Evolutionary conservation across 345 rosid species (phyloP).

Genomic region (Linum lewisii): DNA sequence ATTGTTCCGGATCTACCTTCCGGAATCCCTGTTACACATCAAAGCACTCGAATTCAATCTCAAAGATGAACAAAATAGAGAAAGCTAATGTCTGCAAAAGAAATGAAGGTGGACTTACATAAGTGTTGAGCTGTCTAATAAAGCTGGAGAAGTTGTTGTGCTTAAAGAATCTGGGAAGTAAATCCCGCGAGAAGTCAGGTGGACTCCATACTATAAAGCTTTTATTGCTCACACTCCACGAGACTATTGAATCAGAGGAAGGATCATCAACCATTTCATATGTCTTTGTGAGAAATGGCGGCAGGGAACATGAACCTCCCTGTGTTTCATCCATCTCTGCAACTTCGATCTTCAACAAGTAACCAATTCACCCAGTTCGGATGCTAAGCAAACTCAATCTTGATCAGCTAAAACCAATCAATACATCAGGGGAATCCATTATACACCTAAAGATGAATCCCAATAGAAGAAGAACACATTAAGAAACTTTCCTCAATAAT

Average conservation of each 20-base stretch:
- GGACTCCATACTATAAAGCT: slow-evolving; percentile 84
- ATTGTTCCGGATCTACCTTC: slow-evolving; percentile 72
- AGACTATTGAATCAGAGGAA: slow-evolving; percentile 60
- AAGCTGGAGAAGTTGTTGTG: slow-evolving; percentile 94
- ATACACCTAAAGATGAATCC: neutral
- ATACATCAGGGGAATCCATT: neutral
- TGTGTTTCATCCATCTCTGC: slow-evolving; percentile 58
- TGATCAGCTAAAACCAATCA: neutral
- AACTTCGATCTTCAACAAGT: slow-evolving; percentile 3
- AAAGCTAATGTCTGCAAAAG: neutral
- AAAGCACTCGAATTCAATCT: slow-evolving; percentile 5
- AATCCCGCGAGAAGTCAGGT: slow-evolving; percentile 51
- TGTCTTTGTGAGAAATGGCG: slow-evolving; percentile 78
- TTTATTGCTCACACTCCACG: slow-evolving; percentile 58
- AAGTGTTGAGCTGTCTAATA: slow-evolving; percentile 93
- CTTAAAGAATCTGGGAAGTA: slow-evolving; percentile 84
- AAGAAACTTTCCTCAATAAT: neutral
- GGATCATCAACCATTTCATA: slow-evolving; percentile 91
- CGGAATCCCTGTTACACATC: slow-evolving; percentile 59
- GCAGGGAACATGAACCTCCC: slow-evolving; percentile 59
- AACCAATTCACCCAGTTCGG: slow-evolving; percentile 5
- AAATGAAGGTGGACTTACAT: slow-evolving; percentile 38
- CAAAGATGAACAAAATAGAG: slow-evolving; percentile 8
- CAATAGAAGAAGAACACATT: too few species aligned
- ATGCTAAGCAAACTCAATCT: neutral